A percentile compares a stretch with the other conserved stretches of the same genome.
These are phyloP conservation scores for Lolium rigidum DNA, from an alignment of 176 grass and related monocot species.

Conservation along the genomic window DNA sequence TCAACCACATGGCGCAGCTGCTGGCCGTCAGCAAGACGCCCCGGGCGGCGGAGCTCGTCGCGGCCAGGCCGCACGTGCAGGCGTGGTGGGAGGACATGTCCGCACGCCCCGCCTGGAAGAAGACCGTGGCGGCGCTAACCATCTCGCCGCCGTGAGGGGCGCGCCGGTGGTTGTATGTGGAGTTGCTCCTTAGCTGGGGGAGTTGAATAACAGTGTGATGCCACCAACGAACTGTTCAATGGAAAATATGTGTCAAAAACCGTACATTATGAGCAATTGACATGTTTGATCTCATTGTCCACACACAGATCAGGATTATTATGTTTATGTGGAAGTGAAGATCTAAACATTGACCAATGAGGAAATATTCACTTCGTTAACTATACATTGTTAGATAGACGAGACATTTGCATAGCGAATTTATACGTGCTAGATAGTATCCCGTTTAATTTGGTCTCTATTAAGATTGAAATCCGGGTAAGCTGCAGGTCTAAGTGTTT, in stretches of 20 bases:
- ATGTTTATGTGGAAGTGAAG: constrained; percentile 53
- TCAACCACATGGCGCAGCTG: constrained; percentile 71
- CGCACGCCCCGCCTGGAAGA: constrained; percentile 59
- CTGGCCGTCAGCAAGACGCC: constrained; percentile 41
- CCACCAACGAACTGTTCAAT: too few relatives aligned
- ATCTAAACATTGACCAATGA: constrained; percentile 22
- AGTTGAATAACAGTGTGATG: too few relatives aligned
- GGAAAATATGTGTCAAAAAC: too few relatives aligned
- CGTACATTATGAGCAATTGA: too few relatives aligned
- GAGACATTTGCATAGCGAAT: too few relatives aligned
- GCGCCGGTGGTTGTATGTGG: background rate
- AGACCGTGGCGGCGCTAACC: constrained; percentile 54
- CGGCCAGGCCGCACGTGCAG: constrained; percentile 58
- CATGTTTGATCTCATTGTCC: constrained; percentile 45
- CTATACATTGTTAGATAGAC: too few relatives aligned
- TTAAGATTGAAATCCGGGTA: too few relatives aligned
- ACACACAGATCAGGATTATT: constrained; percentile 84
- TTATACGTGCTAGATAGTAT: too few relatives aligned
- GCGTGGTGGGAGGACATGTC: constrained; percentile 85
- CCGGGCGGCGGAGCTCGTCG: constrained; percentile 54
- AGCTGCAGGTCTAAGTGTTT: too few relatives aligned
- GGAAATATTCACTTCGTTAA: too few relatives aligned
- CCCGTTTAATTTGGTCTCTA: too few relatives aligned
- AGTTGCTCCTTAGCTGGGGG: background rate
- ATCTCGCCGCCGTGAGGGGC: background rate